Base-by-base conservation (phyloP, 176 grass and related monocot genomes). In the Juncus inflexus region DNA sequence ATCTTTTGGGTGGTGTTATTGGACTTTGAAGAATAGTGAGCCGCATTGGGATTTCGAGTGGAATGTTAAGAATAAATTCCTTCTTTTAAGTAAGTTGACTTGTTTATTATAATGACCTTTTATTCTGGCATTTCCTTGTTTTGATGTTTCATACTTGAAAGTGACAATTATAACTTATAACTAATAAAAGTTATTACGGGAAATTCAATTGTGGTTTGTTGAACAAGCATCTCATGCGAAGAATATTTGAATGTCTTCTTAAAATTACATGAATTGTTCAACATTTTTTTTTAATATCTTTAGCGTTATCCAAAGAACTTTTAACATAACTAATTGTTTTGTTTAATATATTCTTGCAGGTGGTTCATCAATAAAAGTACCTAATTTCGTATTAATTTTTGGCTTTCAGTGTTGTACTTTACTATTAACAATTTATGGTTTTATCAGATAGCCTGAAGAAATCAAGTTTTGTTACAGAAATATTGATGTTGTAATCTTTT, bases 1-100 rank as follows among this genome's bases (percentile, higher is more conserved):
- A 60, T 95, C 90, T 14, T 95, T 95, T 69, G 90, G 90, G 35
- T 95, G 86, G 90, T 90, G 83, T 58, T 90, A 80, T 72, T 95
- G 90, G 90, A 95, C 90, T 7, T 52, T 95, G 49, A 90, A 77
- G 58, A 87, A 86, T 89, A 80, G 81, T 49, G 76, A 59, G 63
- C 68, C 86, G 36, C 90, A 95, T 71, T 95, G 86, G 86, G 83
- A 90, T 68, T 95, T 87, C 52, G 77, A 95, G 60, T 95, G 86
- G 86, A 90, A 95, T 52, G 69, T 85, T 68, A 75, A 73, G 40
- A 87, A 87, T 52, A 60, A 3, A 2, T 95, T 80, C 69, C 83
- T 90, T 55, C 56, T 87, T 49, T 60, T 89, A 80, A 74, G 89
- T 85, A 69, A 56, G 41, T 74, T 76, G 58, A 64, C 40, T 55